These are phyloP conservation scores for Cyclanthera cordifolia DNA, from an alignment of 306 rosid species.

Conservation along the genomic window DNA sequence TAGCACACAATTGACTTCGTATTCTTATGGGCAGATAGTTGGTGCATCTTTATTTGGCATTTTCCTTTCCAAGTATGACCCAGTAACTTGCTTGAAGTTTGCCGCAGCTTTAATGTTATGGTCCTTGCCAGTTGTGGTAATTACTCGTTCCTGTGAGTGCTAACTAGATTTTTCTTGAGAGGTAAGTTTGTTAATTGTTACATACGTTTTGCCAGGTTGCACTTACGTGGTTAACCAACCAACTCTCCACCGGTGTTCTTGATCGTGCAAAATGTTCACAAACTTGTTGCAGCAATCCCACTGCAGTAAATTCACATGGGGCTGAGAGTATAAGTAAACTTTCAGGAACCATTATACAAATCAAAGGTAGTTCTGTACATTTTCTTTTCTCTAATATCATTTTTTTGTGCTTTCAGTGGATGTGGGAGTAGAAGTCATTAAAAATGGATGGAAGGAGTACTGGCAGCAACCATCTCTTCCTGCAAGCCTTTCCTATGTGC, in stretches of 20 bases:
- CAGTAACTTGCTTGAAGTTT: conserved; percentile 77
- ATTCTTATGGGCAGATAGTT: conserved; percentile 48
- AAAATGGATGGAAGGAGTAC: conserved; percentile 87
- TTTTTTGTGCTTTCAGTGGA: conserved; percentile 33
- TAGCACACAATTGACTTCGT: conserved; percentile 14
- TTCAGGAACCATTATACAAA: neutral
- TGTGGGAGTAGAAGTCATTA: conserved; percentile 69
- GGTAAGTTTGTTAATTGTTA: conserved; percentile 3
- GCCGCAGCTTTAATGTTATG: conserved; percentile 62
- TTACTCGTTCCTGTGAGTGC: conserved; percentile 26
- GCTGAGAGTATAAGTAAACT: conserved; percentile 44
- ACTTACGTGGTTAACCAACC: conserved; percentile 67
- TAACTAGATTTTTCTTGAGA: conserved; percentile 17
- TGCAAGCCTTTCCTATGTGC: conserved; percentile 84
- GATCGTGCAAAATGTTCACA: conserved; percentile 70
- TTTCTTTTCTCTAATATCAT: conserved; percentile 19
- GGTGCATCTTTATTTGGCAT: conserved; percentile 78
- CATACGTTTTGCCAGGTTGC: conserved; percentile 34
- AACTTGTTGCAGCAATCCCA: conserved; percentile 34
- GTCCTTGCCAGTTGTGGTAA: conserved; percentile 72
- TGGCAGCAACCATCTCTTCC: conserved; percentile 88
- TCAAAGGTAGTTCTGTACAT: neutral
- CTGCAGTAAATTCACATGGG: conserved; percentile 32
- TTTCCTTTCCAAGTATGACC: conserved; percentile 73
- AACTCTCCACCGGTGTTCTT: conserved; percentile 89